These are phyloP conservation scores for Gonium pectorale DNA, from an alignment of 139 green algal species.

Conservation along the genomic window DNA sequence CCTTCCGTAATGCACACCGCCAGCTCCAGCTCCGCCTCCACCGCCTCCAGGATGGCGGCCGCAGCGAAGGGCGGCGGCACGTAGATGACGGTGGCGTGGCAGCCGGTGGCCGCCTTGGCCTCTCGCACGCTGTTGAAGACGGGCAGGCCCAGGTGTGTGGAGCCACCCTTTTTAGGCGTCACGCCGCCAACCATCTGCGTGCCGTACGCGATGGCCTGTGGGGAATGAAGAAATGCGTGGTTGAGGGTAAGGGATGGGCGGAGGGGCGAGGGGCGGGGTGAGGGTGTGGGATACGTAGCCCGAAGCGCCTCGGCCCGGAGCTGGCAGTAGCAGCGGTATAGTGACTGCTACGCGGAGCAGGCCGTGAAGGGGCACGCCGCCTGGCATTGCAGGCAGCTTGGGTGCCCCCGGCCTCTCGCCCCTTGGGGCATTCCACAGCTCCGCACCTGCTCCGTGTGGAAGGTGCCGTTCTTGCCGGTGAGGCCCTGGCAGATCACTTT, in stretches of 20 bases:
- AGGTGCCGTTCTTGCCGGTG: slow-evolving; percentile 98
- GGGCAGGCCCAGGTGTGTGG: slow-evolving; percentile 94
- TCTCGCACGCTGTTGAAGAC: slow-evolving; percentile 94
- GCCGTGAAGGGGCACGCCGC: too few species aligned
- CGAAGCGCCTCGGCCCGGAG: too few species aligned
- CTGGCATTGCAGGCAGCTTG: too few species aligned
- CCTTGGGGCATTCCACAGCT: too few species aligned
- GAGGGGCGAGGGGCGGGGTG: not conserved
- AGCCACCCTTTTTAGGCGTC: slow-evolving; percentile 96
- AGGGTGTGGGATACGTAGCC: too few species aligned
- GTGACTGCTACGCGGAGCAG: too few species aligned
- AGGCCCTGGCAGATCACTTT: slow-evolving; percentile 96
- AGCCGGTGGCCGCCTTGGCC: slow-evolving; percentile 86
- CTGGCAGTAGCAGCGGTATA: too few species aligned
- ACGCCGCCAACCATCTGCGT: slow-evolving; percentile 99
- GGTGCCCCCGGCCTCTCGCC: too few species aligned
- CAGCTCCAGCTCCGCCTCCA: slow-evolving; percentile 95
- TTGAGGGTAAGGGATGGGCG: not conserved
- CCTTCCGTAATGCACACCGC: slow-evolving; percentile 99
- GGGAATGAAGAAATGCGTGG: not conserved
- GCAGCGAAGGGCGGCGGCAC: slow-evolving; percentile 96
- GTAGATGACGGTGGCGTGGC: slow-evolving; percentile 94
- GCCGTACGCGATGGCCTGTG: slow-evolving; percentile 96
- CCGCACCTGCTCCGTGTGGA: slow-evolving; percentile 93
- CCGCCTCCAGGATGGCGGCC: slow-evolving; percentile 93